Evolutionary conservation across 1,284 basidiomycete genomes (phyloP), one percentile per base, ranked within the genome.

Genomic region (Xerocomus amazonicus): DNA sequence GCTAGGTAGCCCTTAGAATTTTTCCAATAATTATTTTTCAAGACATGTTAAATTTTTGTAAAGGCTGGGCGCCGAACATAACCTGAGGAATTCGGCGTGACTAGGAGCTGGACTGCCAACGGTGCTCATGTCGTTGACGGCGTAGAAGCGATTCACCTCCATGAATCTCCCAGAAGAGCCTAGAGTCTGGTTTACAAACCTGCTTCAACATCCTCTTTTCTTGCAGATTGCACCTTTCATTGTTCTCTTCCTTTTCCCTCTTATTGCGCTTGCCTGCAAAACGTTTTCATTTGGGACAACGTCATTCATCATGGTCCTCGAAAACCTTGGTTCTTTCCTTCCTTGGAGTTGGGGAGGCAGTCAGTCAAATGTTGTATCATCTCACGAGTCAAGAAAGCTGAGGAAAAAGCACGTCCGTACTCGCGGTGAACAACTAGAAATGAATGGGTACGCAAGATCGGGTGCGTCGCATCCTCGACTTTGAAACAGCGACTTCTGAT

Each of bases 41-140:
- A 9, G 6, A 28, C 1, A 23, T 4, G 4, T 1, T 14, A 2
- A 6, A 12, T 3, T n/a, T 26, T 4, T 8, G n/a, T 27, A 27
- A 39, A 17, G 10, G 76, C 19, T 23, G 19, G 19, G 64, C n/a
- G 75, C 81, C 79, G 80, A 83, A 83, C 80, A 80, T 80, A 83
- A 83, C 84, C 84, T 78, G 82, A 83, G 83, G 83, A 84, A 80
- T 84, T 63, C 32, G 23, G 53, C 44, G 47, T 51, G 49, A 61
- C 45, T 46, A 50, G 28, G 43, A 51, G 50, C 19, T 23, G 39
- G 29, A 50, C 45, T 44, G 38, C 38, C 47, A 46, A 48, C 57
- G 47, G 51, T 61, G 53, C 52, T 59, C 64, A 69, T 66, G 68
- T 63, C 61, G 62, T 53, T 52, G 59, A 45, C 54, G 43, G 63